Evolutionary conservation across 805 yeast species (phyloP), one percentile per base, ranked within the genome.

Genomic region (Starmerella roubikii): DNA sequence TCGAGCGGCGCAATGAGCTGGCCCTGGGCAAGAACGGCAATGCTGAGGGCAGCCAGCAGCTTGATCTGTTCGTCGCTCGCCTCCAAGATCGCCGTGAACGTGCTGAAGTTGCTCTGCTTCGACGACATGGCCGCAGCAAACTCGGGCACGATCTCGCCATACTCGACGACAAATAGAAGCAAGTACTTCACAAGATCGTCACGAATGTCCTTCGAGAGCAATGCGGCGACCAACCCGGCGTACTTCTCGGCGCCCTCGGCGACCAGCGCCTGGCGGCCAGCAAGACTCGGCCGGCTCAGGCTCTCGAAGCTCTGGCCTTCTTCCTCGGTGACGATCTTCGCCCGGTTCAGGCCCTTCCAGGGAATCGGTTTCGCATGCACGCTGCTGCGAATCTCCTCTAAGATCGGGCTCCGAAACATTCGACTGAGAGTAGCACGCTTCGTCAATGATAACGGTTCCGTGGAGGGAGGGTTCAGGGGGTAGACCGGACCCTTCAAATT

Each of bases 331-430:
- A 86, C 65, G 32, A 76, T 70, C 34, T 72, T 75, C 16, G 86
- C 76, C 39, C 94, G 69, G 10, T 81, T 76, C 51, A 80, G 74
- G 9, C 93, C 93, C 53, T 82, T 93, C 96, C 96, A 86, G 24
- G 93, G 93, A 40, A 85, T 72, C 24, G 86, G 76, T 47, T 91
- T 72, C 44, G 81, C 77, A 52, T 91, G 68, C 46, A 84, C 76
- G 45, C 73, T 74, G 47, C 69, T 66, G 50, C 56, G 53, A 38
- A 56, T 54, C 29, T 59, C 63, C 32, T 59, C 64, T 40, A 59
- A 48, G 32, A 57, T 51, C 28, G 42, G 47, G 33, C 48, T 47
- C 37, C 48, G 44, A 20, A 47, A 36, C 49, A 46, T 46, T 20
- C n/a, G n/a, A n/a, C n/a, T n/a, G n/a, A n/a, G n/a, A n/a, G n/a